Base-by-base conservation (phyloP, 257 asterid genomes). In the Jaltomata sinuosa region DNA sequence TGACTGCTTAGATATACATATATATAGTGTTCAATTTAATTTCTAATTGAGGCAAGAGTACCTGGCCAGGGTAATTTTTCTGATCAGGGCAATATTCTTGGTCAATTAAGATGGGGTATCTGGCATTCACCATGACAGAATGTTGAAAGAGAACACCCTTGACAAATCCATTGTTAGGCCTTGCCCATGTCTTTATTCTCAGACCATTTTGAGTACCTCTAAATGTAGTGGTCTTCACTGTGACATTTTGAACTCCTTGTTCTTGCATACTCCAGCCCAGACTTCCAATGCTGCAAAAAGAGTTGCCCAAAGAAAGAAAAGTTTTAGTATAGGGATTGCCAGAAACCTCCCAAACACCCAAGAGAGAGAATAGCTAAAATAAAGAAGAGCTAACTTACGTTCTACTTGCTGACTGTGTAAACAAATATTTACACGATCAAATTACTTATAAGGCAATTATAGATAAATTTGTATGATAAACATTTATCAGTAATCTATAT, bases 171-270 rank as follows among this genome's bases (percentile, higher is more conserved):
- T 62, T 62, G 32, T 38, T 62, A 62, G 38, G 71, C 71, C 71
- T 62, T 27, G 71, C 71, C 71, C 71, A 79, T 54, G 69, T 79
- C 83, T 79, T 53, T 54, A 79, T 79, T 38, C 83, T 53, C 49
- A 79, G 16, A 32, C 83, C 83, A 79, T 79, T 79, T 50, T 79
- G 34, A 9, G 83, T 80, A 31, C 83, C 83, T 52, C 83, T 80
- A 80, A 80, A 80, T 14, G 83, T 54, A 54, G 53, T 80, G 31
- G 67, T 12, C 14, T 54, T 80, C 21, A 80, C 83, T 34, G 83
- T 80, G 3, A 80, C 53, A 80, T 80, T 80, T 80, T 80, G 83
- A 59, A 80, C 83, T 57, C 83, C 83, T 34, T 53, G 18, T 59
- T 80, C 83, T 54, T 80, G 52, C 50, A 14, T 40, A 80, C 68